A percentile compares a stretch with the other conserved stretches of the same genome.
phyloP scores from a whole-genome alignment of 441 rosid species.

The Populus tomentosa region DNA sequence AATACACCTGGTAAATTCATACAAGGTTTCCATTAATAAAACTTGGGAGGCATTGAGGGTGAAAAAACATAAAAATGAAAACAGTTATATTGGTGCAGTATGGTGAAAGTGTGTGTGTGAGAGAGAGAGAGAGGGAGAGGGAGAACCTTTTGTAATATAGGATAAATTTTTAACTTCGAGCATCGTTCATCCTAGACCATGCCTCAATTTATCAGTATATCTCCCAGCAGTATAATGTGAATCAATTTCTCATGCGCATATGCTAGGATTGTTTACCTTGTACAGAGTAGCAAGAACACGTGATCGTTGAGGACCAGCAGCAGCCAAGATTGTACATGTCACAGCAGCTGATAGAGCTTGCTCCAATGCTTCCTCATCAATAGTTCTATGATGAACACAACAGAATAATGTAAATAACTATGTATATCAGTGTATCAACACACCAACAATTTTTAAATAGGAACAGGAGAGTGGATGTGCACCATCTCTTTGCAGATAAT shows the following conservation, averaged over 20 bases:
- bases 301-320: constrained; percentile 98
- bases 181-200: constrained; percentile 89
- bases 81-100: not conserved
- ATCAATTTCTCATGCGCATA: constrained; percentile 4
- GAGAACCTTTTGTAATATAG: constrained; percentile 85
- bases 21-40: not conserved
- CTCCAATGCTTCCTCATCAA: constrained; percentile 92
- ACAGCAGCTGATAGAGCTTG: constrained; percentile 96
- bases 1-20: constrained; percentile 62
- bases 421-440: not conserved
- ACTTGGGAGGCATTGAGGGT: not conserved
- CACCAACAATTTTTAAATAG: not conserved
- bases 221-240: constrained; percentile 5
- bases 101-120: not conserved
- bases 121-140: not conserved
- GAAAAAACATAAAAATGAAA: constrained; percentile 3
- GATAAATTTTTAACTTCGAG: constrained; percentile 88
- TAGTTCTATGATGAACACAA: constrained; percentile 47
- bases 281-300: constrained; percentile 96
- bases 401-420: not conserved
- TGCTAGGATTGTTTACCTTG: constrained; percentile 47
- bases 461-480: not conserved
- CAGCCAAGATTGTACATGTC: constrained; percentile 97
- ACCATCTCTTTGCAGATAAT: not conserved
- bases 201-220: constrained; percentile 19